These are phyloP conservation scores for Aegilops longissima DNA, from an alignment of 176 grass and related monocot species.

Conservation along the genomic window DNA sequence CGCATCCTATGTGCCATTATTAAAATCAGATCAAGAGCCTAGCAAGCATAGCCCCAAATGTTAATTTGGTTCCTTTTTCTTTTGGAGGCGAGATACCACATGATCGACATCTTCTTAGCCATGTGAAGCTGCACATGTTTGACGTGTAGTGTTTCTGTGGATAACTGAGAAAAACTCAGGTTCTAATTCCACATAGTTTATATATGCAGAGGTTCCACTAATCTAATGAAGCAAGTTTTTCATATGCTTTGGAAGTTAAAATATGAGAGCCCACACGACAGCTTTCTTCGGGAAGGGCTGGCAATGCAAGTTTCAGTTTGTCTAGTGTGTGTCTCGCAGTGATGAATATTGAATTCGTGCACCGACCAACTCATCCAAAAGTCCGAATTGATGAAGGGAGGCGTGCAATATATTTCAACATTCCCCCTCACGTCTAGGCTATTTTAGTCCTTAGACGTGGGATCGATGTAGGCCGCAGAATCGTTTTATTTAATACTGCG, in stretches of 20 bases:
- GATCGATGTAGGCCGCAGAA: no score
- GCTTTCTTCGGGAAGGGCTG: slow-evolving; percentile 26
- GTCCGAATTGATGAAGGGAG: no score
- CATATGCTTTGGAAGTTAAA: neutral
- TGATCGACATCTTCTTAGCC: neutral
- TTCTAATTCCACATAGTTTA: neutral
- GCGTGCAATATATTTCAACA: no score
- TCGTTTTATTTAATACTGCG: no score
- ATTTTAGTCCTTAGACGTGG: no score
- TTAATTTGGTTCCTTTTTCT: neutral
- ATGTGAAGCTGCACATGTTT: neutral
- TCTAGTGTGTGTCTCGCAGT: neutral
- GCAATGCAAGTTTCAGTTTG: slow-evolving; percentile 21
- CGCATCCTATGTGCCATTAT: slow-evolving; percentile 26
- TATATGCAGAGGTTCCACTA: neutral
- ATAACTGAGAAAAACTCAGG: neutral
- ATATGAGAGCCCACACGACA: slow-evolving; percentile 26
- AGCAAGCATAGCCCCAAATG: neutral
- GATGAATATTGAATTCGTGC: no score
- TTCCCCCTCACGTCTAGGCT: no score
- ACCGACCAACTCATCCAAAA: no score
- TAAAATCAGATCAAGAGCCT: slow-evolving; percentile 27
- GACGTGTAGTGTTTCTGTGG: neutral
- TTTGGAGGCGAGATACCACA: neutral
- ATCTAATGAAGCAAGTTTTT: neutral